Evolutionary conservation across 345 rosid species (phyloP), one percentile per base, ranked within the genome.

Genomic region (Zanthoxylum bungeanum): DNA sequence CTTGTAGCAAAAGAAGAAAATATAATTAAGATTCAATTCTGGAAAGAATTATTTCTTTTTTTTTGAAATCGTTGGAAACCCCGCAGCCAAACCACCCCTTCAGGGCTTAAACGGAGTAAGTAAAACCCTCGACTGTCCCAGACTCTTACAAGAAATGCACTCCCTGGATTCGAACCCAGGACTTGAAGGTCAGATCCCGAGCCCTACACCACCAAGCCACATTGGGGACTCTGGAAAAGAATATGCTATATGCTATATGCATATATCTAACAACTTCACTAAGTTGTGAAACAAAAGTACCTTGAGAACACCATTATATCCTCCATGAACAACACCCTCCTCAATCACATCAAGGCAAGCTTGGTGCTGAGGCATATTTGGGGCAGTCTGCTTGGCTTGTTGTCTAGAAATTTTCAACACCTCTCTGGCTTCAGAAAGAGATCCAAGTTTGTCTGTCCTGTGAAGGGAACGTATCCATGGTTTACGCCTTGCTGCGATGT

Each of bases 301-400:
- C 98, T 88, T 83, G 11, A 94, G 85, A 80, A 92, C 88, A 39
- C 98, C 98, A 70, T 34, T 85, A 64, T 94, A 90, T 76, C 98
- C 98, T 78, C 98, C 98, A 82, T 94, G 97, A 75, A 88, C 36
- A 64, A 94, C 75, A 68, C 98, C 98, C 47, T 88, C 97, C 84
- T 94, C 98, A 40, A 94, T 92, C 65, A 90, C 93, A 78, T 92
- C 93, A 81, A 94, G 87, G 78, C 89, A 85, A 70, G 79, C 97
- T 63, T 71, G 91, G 79, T 90, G 97, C 83, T 94, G 98, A 66
- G 97, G 98, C 89, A 90, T 78, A 85, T 94, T 88, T 69, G 85
- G 87, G 42, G 98, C 93, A 76, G 81, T 78, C 84, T 83, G 89
- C 86, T 80, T 92, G 66, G 92, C 93, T 75, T 87, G 84, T 75